These are phyloP conservation scores for Komagataella kurtzmanii DNA, from an alignment of 805 yeast genomes.

Conservation along the genomic window DNA sequence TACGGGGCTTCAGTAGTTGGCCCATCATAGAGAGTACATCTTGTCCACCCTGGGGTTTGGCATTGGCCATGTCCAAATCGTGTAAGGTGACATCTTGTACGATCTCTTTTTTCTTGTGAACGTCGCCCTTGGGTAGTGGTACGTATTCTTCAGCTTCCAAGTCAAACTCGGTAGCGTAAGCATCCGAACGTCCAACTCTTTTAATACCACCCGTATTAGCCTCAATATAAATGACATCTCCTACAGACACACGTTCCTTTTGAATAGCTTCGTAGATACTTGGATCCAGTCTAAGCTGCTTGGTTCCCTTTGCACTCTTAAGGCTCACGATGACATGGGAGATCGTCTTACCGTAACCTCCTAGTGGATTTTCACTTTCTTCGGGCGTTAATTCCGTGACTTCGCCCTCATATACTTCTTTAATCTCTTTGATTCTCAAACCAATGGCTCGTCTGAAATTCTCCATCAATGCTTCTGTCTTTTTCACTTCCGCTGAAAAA, in stretches of 20 bases:
- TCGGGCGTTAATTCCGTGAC: constrained; percentile 92
- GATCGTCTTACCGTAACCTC: constrained; percentile 96
- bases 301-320: constrained; percentile 85
- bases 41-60: constrained; percentile 95
- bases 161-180: constrained; percentile 96
- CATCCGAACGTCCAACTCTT: constrained; percentile 96
- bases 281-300: constrained; percentile 81
- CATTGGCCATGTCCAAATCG: constrained; percentile 92
- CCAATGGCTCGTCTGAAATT: constrained; percentile 95
- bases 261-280: constrained; percentile 87
- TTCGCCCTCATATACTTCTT: constrained; percentile 97
- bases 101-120: constrained; percentile 94
- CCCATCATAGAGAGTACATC: constrained; percentile 95
- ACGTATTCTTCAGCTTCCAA: constrained; percentile 98
- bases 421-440: constrained; percentile 87
- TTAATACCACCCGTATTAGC: constrained; percentile 96
- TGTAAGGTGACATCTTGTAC: constrained; percentile 96
- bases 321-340: constrained; percentile 88
- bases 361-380: constrained; percentile 92
- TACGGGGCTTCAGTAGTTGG: constrained; percentile 87
- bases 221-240: constrained; percentile 95
- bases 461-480: constrained; percentile 93
- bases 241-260: constrained; percentile 87
- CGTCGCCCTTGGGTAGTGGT: constrained; percentile 97
- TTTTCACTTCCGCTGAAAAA: constrained; percentile 91